These are phyloP conservation scores for Solanum chaucha DNA, from an alignment of 257 asterid genomes.

Conservation along the genomic window DNA sequence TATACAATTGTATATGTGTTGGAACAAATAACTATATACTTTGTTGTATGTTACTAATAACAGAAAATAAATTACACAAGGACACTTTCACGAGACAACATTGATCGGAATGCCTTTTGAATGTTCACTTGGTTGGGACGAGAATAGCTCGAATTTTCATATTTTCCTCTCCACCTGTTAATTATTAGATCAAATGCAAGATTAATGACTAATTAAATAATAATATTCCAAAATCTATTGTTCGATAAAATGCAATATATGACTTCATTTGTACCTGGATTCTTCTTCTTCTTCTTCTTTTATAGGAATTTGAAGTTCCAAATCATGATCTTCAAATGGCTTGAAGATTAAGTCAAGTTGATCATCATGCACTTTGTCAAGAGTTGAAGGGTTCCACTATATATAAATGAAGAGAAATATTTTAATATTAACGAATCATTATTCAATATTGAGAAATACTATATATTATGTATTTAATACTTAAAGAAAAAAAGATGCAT, in stretches of 20 bases:
- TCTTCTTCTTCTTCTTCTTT: not conserved
- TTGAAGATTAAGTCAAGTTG: too few species aligned
- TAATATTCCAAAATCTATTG: not conserved
- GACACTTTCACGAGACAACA: not conserved
- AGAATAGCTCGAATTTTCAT: not conserved
- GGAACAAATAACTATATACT: too few species aligned
- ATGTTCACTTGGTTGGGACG: not conserved
- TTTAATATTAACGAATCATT: too few species aligned
- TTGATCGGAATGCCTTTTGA: too few species aligned
- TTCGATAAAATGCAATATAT: not conserved
- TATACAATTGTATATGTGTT: too few species aligned
- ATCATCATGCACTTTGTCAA: too few species aligned
- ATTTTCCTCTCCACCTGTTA: not conserved
- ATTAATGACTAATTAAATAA: not conserved
- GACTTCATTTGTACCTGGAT: not conserved
- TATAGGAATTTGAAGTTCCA: not conserved
- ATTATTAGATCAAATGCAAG: not conserved
- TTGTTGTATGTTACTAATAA: not conserved
- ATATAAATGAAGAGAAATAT: too few species aligned
- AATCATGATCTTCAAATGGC: too few species aligned
- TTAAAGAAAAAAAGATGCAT: too few species aligned
- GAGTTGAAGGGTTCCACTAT: too few species aligned
- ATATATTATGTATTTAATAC: too few species aligned
- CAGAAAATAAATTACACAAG: not conserved
- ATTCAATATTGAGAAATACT: too few species aligned